Evolutionary conservation across 768 basidiomycete species (phyloP).

Genomic region (Exidia glandulosa): DNA sequence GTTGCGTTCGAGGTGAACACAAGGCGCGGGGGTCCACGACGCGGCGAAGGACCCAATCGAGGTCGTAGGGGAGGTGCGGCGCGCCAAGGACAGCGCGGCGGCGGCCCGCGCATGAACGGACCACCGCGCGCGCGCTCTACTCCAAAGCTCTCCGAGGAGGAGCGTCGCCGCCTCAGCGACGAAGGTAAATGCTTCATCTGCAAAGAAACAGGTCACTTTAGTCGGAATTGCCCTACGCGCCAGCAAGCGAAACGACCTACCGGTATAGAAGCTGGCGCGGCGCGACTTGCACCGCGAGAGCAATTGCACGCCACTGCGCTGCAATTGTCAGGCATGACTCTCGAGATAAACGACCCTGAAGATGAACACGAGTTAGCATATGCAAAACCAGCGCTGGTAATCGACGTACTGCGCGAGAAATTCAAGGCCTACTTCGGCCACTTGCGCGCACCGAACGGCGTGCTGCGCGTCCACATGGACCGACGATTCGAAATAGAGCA

Average conservation of each 20-base stretch:
- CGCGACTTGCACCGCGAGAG: neutral
- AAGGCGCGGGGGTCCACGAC: neutral
- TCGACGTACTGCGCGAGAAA: neutral
- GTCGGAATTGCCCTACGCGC: conserved; percentile 18
- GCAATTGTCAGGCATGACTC: neutral
- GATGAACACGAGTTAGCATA: neutral
- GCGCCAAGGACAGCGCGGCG: neutral
- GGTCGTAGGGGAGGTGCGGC: neutral
- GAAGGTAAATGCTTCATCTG: conserved; percentile 21
- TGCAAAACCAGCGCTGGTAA: neutral
- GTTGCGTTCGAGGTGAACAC: neutral
- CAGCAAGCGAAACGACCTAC: conserved; percentile 5
- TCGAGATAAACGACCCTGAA: neutral
- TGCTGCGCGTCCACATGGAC: neutral
- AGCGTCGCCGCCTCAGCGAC: neutral
- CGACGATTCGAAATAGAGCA: neutral
- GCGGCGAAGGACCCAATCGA: neutral
- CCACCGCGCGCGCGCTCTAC: neutral
- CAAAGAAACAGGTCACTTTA: conserved; percentile 17
- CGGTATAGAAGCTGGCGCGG: neutral
- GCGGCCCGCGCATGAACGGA: neutral
- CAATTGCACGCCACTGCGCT: neutral
- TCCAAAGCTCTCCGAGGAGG: neutral
- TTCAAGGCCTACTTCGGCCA: neutral
- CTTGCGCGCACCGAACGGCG: neutral